A percentile compares a stretch with the other conserved stretches of the same genome.
phyloP scores from a whole-genome alignment of 228 moss, liverwort and hornwort genomes.

The Sphagnum fallax region DNA sequence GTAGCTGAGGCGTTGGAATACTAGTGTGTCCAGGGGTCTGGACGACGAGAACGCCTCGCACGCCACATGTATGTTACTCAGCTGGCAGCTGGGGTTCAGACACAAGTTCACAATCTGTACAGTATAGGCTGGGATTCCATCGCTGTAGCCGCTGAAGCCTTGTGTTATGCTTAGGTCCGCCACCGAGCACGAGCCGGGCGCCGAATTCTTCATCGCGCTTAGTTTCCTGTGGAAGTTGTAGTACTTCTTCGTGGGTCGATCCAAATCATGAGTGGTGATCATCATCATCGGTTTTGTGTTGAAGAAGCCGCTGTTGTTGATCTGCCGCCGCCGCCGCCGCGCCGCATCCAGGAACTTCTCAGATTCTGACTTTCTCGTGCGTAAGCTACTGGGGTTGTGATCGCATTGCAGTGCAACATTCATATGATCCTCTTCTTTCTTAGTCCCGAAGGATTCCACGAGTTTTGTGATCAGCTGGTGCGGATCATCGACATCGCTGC shows the following conservation, averaged over 20 bases:
- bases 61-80: conserved; percentile 79
- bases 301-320: too few species aligned
- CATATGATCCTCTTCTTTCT: too few species aligned
- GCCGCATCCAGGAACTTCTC: too few species aligned
- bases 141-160: conserved; percentile 72
- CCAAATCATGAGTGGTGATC: too few species aligned
- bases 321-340: too few species aligned
- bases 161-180: conserved; percentile 81
- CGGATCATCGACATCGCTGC: too few species aligned
- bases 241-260: neutral
- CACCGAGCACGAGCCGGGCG: conserved; percentile 44
- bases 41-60: conserved; percentile 91
- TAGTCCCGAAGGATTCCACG: too few species aligned
- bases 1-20: conserved; percentile 73
- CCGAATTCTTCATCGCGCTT: conserved; percentile 20
- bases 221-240: conserved; percentile 35
- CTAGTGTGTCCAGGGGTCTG: conserved; percentile 67
- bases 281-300: too few species aligned
- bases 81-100: conserved; percentile 61
- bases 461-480: too few species aligned
- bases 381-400: too few species aligned
- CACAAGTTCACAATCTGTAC: conserved; percentile 93
- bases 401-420: too few species aligned
- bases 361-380: too few species aligned
- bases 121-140: conserved; percentile 84